Base-by-base conservation (phyloP, 768 basidiomycete genomes). In the Daedalea quercina region DNA sequence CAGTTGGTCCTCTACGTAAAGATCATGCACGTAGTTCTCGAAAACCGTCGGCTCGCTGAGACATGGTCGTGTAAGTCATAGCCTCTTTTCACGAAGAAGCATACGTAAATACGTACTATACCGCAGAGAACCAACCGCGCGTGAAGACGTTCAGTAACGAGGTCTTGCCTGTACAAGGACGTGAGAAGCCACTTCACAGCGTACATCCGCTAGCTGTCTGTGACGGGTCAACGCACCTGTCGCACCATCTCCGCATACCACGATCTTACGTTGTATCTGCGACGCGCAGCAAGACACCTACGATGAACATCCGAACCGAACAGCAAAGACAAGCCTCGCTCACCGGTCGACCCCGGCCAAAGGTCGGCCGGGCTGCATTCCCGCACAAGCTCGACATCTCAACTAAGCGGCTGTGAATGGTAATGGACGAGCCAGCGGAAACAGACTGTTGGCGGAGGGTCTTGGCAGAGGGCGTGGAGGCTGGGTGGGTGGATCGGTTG, bases 231-330 rank as follows among this genome's bases (percentile, higher is more conserved):
- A 68, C 79, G 54, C 63, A 88, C 94, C 94, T 63, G 90, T 94
- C 50, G 94, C 94, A 60, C 94, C 94, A 70, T 98, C 94, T 34
- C 94, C 94, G 56, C 94, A 87, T n/a, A 98, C 94, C 24, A 94
- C 88, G 35, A 90, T 73, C 69, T 86, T 84, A 50, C 79, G 71
- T 63, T 77, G 78, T 45, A 78, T 59, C 76, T 78, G 49, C 44
- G 22, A 44, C 20, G 45, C 15, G 26, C 35, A 25, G 20, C 50
- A 15, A 26, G 34, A 42, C 17, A 40, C 20, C n/a, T 23, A 3
- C 23, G 51, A 22, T 23, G 54, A 53, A 35, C 28, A n/a, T 23
- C 40, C 23, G n/a, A 44, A 42, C 22, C 34, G 26, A 23, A 44
- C 19, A 34, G 43, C 20, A 37, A n/a, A 15, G 19, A 19, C 40